Evolutionary conservation across 495 filamentous ascomycete genomes (phyloP), one percentile per base, ranked within the genome.

Genomic region (Apodospora peruviana): DNA sequence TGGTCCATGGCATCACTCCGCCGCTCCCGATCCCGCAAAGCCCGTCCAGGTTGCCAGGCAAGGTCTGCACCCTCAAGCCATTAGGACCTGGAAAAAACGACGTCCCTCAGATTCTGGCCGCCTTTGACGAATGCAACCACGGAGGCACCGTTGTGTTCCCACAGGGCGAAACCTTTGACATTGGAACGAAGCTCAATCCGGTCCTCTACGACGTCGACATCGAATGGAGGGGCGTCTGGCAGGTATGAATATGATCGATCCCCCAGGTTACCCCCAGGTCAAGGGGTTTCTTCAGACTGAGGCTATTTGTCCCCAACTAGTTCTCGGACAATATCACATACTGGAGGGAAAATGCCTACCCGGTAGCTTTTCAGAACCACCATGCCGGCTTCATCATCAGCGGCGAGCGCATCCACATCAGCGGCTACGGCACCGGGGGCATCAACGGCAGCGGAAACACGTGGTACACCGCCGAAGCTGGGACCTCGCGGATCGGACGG

Each of bases 281-380:
- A 32, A 32, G 12, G 27, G 5, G 7, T 32, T 5, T 5, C 7
- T 12, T 32, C 7, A 32, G 5, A 32, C 27, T 12, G 36, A 38
- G n/a, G 10, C 16, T 38, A 17, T 18, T 14, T 16, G 12, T 11
- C 36, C 2, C 19, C 14, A 16, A 7, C 19, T 38, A 38, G 71
- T 69, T 79, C 51, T 76, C 73, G 2, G 68, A 74, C 43, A 67
- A 81, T 57, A 55, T 80, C 16, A 54, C 57, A 37, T 81, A 82
- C 61, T 82, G 78, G 78, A 67, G 75, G 45, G 69, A 73, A 43
- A 72, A 80, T 51, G 72, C 62, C 19, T 82, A 79, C 51, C 73
- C 66, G 16, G 66, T 82, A 18, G 56, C 66, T 7, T 82, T 81
- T 53, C 78, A 82, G 48, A 82, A 82, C 55, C 78, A 81, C 53